These are phyloP conservation scores for Psilocybe azurescens DNA, from an alignment of 768 basidiomycete species.

Conservation along the genomic window DNA sequence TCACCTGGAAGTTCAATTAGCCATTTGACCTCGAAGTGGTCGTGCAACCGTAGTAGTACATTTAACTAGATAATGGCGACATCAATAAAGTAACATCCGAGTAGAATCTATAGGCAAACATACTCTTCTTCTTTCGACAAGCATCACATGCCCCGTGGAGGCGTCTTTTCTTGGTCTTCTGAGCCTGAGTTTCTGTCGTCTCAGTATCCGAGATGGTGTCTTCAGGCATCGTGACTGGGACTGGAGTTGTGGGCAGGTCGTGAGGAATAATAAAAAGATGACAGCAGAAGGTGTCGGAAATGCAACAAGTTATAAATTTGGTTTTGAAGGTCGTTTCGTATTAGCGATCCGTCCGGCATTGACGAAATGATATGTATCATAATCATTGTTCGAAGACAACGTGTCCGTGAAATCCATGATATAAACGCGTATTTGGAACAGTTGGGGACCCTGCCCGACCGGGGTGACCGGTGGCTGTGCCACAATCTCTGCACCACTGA, in stretches of 20 bases:
- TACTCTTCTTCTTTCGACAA: constrained; percentile 51
- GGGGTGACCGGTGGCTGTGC: background rate
- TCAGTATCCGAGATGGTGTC: background rate
- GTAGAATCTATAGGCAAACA: background rate
- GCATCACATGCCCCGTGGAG: constrained; percentile 51
- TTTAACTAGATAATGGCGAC: constrained; percentile 22
- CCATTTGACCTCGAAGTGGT: background rate
- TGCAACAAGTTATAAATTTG: background rate
- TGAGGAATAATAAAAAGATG: background rate
- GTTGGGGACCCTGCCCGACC: background rate
- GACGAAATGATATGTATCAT: background rate
- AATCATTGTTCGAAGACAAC: background rate
- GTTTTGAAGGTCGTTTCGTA: background rate
- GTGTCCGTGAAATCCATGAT: background rate
- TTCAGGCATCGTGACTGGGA: background rate
- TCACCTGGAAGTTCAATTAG: constrained; percentile 45
- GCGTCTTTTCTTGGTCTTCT: constrained; percentile 41
- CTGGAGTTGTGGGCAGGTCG: no score
- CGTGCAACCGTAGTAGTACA: constrained; percentile 27
- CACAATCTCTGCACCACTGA: no score
- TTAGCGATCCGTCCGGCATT: background rate
- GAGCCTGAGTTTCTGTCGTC: constrained; percentile 8
- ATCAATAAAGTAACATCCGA: background rate
- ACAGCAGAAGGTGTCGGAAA: background rate
- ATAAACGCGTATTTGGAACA: background rate